Conservation (phyloP, 768 basidiomycete genomes). For the Boletus huronensis region DNA sequence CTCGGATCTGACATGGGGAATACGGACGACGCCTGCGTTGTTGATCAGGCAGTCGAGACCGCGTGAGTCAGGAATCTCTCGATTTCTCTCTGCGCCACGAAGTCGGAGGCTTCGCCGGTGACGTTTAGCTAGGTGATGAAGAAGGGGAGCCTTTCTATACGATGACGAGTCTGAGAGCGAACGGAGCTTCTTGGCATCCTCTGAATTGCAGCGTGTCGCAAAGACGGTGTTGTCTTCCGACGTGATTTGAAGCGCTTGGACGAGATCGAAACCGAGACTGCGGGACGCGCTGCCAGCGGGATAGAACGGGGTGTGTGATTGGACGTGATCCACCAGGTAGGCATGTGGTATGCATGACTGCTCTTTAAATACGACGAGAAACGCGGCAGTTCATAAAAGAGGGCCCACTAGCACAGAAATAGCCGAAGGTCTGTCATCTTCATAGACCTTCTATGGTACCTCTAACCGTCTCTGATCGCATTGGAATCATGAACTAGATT, state of each 20-base stretch:
- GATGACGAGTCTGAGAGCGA: conserved; percentile 14
- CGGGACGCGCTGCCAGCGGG: conserved; percentile 30
- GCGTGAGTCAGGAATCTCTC: conserved; percentile 1
- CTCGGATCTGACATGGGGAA: not conserved
- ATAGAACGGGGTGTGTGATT: not conserved
- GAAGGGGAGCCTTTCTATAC: no score
- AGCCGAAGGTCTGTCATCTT: not conserved
- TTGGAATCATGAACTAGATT: not conserved
- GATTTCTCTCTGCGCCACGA: not conserved
- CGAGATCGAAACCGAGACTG: not conserved
- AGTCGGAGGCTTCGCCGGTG: conserved; percentile 14
- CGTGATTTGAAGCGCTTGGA: conserved; percentile 21
- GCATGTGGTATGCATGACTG: not conserved
- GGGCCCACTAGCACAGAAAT: not conserved
- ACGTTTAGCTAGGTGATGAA: conserved; percentile 30
- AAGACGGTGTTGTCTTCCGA: conserved; percentile 26
- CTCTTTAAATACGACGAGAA: not conserved
- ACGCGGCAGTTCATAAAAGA: not conserved
- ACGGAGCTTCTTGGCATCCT: conserved; percentile 18
- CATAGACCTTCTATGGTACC: no score
- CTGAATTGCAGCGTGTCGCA: conserved; percentile 30
- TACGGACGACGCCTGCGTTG: conserved; percentile 35
- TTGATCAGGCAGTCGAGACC: conserved; percentile 36
- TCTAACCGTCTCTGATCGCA: not conserved
- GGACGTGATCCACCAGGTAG: not conserved